Evolutionary conservation across 176 grass and related monocot species (phyloP), one percentile per base, ranked within the genome.

Genomic region (Juncus inflexus): DNA sequence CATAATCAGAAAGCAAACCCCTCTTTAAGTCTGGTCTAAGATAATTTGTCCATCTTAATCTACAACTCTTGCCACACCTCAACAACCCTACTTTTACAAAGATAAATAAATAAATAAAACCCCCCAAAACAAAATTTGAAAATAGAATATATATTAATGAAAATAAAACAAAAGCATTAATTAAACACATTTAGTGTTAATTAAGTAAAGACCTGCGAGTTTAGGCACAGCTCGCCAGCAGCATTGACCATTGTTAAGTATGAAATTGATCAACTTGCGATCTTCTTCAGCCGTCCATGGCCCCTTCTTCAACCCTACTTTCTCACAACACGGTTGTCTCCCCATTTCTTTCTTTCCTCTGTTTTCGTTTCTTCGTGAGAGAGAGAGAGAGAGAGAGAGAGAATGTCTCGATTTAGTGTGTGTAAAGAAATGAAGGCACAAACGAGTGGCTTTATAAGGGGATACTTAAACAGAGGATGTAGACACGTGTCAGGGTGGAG

Each of bases 41-140:
- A 77, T 95, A 95, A 72, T 95, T 95, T n/a, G 82, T 86, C 90
- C 82, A 95, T 65, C 90, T 80, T 14, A 95, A 62, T 69, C 90
- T 76, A 80, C 90, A 95, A 50, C 90, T 95, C 86, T 95, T 95
- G 5, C 90, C 90, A 52, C 90, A 95, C 51, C 90, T 85, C 56
- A 95, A 70, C 15, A 95, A 3, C 3, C 90, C 90, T 95, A 59
- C 2, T 28, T 28, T 28, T 28, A 28, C 19, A 28, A 28, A 28
- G 19, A 28, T 28, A 28, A 28, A 28, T 28, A 28, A 28, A 28
- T 28, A 1, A 28, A 28, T 28, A 28, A 28, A 28, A 28, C 19
- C 19, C 19, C n/a, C n/a, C n/a, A n/a, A 28, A 28, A 28, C 0
- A 28, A 28, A 28, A 28, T 28, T 28, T 1, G 19, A 28, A 28